Evolutionary conservation across 1,284 basidiomycete genomes (phyloP), one percentile per base, ranked within the genome.

Genomic region (Tylopilus orsonianus): DNA sequence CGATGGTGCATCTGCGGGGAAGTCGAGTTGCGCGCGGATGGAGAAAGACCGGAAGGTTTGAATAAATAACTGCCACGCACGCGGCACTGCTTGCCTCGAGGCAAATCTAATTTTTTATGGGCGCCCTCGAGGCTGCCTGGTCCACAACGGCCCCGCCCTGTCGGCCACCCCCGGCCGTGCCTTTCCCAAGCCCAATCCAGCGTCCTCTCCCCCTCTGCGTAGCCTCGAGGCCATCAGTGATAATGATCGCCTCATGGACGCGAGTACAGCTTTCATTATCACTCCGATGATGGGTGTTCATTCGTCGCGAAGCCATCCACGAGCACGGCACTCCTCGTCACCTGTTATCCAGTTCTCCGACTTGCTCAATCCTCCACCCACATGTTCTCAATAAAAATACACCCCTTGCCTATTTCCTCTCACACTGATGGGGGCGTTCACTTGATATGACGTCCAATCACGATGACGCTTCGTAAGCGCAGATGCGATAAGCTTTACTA

Each of bases 1-100:
- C 78, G 72, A 30, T 58, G 59, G 8, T 69, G 63, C 56, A 68
- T 64, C 5, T 47, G 50, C 3, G 50, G 48, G 0, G 50, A 46
- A 33, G 45, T 34, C 14, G n/a, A n/a, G 32, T 14, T 33, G 32
- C 24, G n/a, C 32, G 32, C n/a, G n/a, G 32, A 33, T 5, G 26
- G 26, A 27, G 26, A 10, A 27, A 5, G 26, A 27, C 6, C n/a
- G 22, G n/a, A n/a, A n/a, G n/a, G n/a, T n/a, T 38, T 38, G 24
- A 38, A 29, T 29, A 33, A n/a, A n/a, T n/a, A n/a, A n/a, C n/a
- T n/a, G n/a, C n/a, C n/a, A n/a, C n/a, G n/a, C n/a, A 40, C 38
- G 24, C 8, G 18, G 24, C 38, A 40, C 38, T 26, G 38, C 22
- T 26, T 26, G 38, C 38, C 38, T 40, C 38, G 38, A 40, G 38